Percentiles rank a stretch among this genome's conserved stretches.
Conservation (phyloP, 2,329 filamentous ascomycete genomes). For the Fusarium veterinarium region DNA sequence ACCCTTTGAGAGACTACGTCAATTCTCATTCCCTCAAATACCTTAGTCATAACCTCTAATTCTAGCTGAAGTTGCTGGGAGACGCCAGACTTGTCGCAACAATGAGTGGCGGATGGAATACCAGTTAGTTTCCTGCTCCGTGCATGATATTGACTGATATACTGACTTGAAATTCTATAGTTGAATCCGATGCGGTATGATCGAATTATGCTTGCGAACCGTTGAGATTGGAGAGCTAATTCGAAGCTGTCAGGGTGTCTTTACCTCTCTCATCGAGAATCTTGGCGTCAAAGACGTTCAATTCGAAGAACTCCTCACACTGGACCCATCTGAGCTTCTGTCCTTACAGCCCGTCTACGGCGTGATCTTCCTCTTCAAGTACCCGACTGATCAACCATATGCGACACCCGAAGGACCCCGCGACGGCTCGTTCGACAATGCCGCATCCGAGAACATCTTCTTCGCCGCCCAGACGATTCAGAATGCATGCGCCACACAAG, state of each 20-base stretch:
- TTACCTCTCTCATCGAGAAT: conserved; percentile 92
- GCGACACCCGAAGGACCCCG: conserved; percentile 71
- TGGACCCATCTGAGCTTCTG: conserved; percentile 80
- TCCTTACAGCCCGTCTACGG: conserved; percentile 85
- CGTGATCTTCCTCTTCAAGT: conserved; percentile 99
- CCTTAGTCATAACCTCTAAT: background rate
- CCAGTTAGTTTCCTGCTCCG: conserved; percentile 65
- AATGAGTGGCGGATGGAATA: conserved; percentile 93
- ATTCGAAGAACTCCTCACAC: conserved; percentile 93
- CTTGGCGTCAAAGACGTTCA: conserved; percentile 94
- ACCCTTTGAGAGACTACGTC: background rate
- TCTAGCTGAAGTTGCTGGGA: background rate
- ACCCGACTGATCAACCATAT: conserved; percentile 76
- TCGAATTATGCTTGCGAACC: conserved; percentile 51
- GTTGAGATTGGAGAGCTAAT: conserved; percentile 1
- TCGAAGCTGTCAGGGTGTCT: conserved; percentile 76
- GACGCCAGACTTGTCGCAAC: conserved; percentile 21
- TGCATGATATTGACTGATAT: background rate
- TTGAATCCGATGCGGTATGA: conserved; percentile 96
- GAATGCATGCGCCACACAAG: conserved; percentile 97
- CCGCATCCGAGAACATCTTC: conserved; percentile 82
- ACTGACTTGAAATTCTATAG: conserved; percentile 50
- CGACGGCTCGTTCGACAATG: conserved; percentile 84
- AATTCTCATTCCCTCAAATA: background rate
- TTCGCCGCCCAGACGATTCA: conserved; percentile 98